Percentiles rank a stretch among this genome's conserved stretches.
Conservation (phyloP, 2,329 filamentous ascomycete species). For the Pezicula neosporulosa region DNA sequence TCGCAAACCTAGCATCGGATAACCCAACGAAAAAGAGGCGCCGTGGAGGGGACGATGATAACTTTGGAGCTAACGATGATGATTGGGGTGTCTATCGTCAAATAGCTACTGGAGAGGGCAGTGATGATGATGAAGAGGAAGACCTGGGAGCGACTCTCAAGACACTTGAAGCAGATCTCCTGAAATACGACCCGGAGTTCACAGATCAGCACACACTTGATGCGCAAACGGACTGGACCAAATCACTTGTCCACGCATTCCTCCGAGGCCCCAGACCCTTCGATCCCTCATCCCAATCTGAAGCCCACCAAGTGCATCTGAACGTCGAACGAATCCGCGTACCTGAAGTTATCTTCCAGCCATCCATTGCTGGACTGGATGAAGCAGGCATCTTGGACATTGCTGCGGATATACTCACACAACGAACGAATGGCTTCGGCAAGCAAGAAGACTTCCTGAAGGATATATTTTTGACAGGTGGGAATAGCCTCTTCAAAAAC, state of each 20-base stretch:
- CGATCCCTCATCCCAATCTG: slow-evolving; percentile 72
- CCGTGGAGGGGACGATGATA: slow-evolving; percentile 88
- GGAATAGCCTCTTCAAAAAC: slow-evolving; percentile 79
- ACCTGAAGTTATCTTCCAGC: slow-evolving; percentile 90
- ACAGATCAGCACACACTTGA: slow-evolving; percentile 90
- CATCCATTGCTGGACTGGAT: slow-evolving; percentile 85
- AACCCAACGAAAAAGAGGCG: slow-evolving; percentile 79
- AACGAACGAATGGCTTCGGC: slow-evolving; percentile 61
- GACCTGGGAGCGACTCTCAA: slow-evolving; percentile 74
- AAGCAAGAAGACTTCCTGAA: slow-evolving; percentile 68
- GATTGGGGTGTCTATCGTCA: slow-evolving; percentile 97
- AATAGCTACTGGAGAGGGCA: slow-evolving; percentile 78
- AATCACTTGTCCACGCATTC: slow-evolving; percentile 86
- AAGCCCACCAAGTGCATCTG: slow-evolving; percentile 86
- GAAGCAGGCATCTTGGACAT: slow-evolving; percentile 94
- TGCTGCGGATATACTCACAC: slow-evolving; percentile 81
- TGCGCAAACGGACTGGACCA: slow-evolving; percentile 93
- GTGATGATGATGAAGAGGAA: slow-evolving; percentile 89
- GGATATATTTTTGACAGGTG: slow-evolving; percentile 93
- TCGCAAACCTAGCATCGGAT: slow-evolving; percentile 93
- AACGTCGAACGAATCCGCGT: slow-evolving; percentile 96
- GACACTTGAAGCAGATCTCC: slow-evolving; percentile 76
- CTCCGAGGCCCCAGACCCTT: slow-evolving; percentile 83
- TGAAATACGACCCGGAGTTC: slow-evolving; percentile 83
- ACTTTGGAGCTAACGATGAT: slow-evolving; percentile 94